Evolutionary conservation across 306 rosid genomes (phyloP), one percentile per base, ranked within the genome.

Genomic region (Prunus salicina): DNA sequence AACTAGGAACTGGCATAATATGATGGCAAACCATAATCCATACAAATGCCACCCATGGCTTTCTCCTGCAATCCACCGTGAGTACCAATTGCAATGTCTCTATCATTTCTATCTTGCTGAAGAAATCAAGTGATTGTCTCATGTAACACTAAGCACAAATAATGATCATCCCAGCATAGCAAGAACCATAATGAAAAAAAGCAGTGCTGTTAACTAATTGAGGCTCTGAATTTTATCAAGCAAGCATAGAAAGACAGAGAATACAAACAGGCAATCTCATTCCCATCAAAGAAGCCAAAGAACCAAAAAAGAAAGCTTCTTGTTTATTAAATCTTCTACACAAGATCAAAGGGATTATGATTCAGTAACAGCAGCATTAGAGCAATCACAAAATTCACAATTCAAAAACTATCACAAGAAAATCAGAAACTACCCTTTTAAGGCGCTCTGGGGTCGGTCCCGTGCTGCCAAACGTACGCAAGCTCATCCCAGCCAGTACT

Each of bases 401-500:
- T 41, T 8, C 3, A 28, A 41, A 70, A 47, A 65, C 20, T 1
- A 58, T 15, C 46, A 10, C 8, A 62, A 27, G 0, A 46, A 58
- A 20, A 25, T 27, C 66, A 27, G 63, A 27, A 71, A 72, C 87
- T 81, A 66, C 41, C 76, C 78, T 75, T 79, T 64, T 77, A 95
- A 34, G 90, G 81, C n/a, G 97, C 99, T 74, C 92, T 86, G 0
- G 97, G 99, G 19, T 95, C 99, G 20, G 93, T 90, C 15, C 97
- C 93, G 76, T 92, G 89, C 84, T 91, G 97, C 97, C 99, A 92
- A 34, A 92, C 97, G 47, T 90, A 95, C 55, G 81, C 99, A 68
- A 89, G 93, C 84, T 92, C 97, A 68, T 95, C 97, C 99, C 99
- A 95, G 1, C 97, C 97, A 1, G 97, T 89, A 53, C 97, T 95